Evolutionary conservation across 345 rosid genomes (phyloP), one percentile per base, ranked within the genome.

Genomic region (Alliaria petiolata): DNA sequence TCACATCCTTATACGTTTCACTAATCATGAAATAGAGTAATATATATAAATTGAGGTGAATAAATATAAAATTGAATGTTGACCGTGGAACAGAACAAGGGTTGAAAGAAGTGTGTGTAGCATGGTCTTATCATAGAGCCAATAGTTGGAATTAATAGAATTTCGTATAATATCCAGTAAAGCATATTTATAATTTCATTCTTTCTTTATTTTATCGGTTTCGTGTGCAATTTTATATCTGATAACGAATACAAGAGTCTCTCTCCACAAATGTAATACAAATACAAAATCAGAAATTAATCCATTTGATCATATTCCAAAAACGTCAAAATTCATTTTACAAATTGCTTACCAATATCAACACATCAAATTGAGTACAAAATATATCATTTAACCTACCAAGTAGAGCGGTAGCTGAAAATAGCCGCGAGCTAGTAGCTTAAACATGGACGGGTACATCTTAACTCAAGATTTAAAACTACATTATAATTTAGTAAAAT

Each of bases 121-220:
- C 76, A 72, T 72, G 64, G 76, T 72, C 56, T 44, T 54, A 63
- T 72, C 76, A 63, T 54, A 54, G 64, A 72, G 49, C 22, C 40
- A 63, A 63, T 44, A 35, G 70, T 53, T 71, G 46, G 13, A 43
- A 42, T 25, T 22, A 17, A 16, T 17, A 53, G 46, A 43, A 62
- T 20, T 14, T 62, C 12, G 30, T 71, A 19, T 61, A 62, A 50
- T 44, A 52, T 53, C 44, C 14, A 42, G 25, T 49, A 55, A 62
- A 71, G 44, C 28, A 49, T 47, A 43, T 59, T 56, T 60, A 17
- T 45, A 17, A 25, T 70, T 56, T n/a, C 7, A 47, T 45, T 16
- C 10, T 35, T 34, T 42, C 5, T 26, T 51, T 49, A 3, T 47
- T 49, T 44, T 5, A 0, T 70, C 40, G 0, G 14, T 19, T 70